Evolutionary conservation across 495 filamentous ascomycete genomes (phyloP).

Genomic region (Parathielavia hyrcaniae): DNA sequence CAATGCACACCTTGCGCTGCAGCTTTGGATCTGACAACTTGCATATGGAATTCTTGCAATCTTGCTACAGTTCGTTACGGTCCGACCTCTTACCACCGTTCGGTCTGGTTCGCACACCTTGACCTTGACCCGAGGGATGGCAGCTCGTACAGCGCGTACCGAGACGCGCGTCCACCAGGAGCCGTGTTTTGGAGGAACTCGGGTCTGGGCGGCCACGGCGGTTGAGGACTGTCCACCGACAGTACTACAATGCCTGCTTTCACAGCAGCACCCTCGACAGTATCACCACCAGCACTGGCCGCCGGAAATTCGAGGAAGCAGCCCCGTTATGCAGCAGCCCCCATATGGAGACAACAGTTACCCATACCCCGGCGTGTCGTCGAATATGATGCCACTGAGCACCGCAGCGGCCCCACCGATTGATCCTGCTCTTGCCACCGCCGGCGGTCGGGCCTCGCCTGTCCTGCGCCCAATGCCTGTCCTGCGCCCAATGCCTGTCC

Average conservation of each 20-base stretch:
- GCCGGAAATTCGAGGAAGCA: background rate
- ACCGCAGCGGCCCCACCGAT: background rate
- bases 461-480: background rate
- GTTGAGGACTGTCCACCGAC: background rate
- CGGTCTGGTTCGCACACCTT: too few species aligned
- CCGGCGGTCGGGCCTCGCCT: background rate
- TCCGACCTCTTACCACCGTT: too few species aligned
- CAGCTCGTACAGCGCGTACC: slow-evolving; percentile 51
- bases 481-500: too few species aligned
- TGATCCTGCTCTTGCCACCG: background rate
- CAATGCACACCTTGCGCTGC: too few species aligned
- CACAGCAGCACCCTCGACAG: background rate
- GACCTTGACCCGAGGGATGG: slow-evolving; percentile 33
- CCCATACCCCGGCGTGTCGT: background rate
- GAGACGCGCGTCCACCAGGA: slow-evolving; percentile 35
- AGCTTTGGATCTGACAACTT: too few species aligned
- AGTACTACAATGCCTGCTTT: background rate
- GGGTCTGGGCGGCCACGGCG: background rate
- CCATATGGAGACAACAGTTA: background rate
- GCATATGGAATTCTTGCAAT: too few species aligned
- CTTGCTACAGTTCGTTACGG: too few species aligned
- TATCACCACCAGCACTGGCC: background rate
- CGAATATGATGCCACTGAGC: background rate
- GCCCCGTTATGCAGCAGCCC: too few species aligned
- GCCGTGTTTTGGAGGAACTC: background rate